These are phyloP conservation scores for Fraxinus latifolia DNA, from an alignment of 305 asterid species.

Conservation along the genomic window DNA sequence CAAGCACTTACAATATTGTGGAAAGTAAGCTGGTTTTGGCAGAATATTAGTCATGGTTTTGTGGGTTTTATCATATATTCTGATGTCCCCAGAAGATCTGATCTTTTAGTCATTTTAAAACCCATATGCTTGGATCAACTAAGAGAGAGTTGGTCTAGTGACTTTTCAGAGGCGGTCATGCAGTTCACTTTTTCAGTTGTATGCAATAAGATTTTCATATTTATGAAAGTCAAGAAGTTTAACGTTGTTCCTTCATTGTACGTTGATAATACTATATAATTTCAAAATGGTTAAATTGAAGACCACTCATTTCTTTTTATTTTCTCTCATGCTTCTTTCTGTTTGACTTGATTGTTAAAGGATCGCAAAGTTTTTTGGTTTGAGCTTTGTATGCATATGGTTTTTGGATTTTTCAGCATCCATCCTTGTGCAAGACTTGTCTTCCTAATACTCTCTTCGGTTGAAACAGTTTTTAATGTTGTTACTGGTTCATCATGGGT, in stretches of 20 bases:
- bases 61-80: background rate
- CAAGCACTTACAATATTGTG: background rate
- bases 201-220: background rate
- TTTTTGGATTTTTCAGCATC: background rate
- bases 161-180: background rate
- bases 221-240: background rate
- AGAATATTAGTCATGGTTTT: background rate
- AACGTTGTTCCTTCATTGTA: background rate
- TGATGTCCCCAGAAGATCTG: background rate
- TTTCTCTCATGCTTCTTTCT: background rate
- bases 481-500: constrained; percentile 11
- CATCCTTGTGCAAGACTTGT: background rate
- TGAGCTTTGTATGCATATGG: background rate
- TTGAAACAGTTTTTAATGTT: constrained; percentile 3
- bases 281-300: background rate
- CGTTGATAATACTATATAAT: background rate
- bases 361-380: background rate
- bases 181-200: background rate
- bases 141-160: background rate
- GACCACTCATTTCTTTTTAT: background rate
- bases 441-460: background rate
- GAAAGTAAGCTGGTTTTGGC: background rate
- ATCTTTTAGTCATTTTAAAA: background rate
- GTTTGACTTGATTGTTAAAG: background rate
- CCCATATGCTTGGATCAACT: background rate